Evolutionary conservation across 78 protist species (phyloP), one percentile per base, ranked within the genome.

Genomic region (Dictyostelium discoideum): DNA sequence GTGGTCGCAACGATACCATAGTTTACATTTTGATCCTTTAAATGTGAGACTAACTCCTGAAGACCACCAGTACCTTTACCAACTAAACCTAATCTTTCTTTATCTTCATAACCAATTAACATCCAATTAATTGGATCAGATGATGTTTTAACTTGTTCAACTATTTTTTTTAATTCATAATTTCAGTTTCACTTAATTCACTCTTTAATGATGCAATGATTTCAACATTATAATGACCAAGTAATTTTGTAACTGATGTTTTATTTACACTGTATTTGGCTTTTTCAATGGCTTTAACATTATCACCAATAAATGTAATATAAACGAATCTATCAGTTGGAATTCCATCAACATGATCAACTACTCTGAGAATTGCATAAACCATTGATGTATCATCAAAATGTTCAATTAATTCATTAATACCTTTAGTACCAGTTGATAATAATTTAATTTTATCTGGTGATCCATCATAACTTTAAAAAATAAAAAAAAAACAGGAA

Each of bases 221-320:
- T 83, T 92, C 96, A 29, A 92, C 88, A 48, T 92, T 92, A 3
- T 92, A 92, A 79, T 92, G 96, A 69, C 96, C 96, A 5, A 92
- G 26, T 26, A 92, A 42, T 26, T 83, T 78, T 3, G 96, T 92
- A 20, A 92, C 84, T 11, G 39, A 13, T 8, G 87, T 37, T 37
- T 92, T 92, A 72, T 92, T 74, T 74, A 39, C 48, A 32, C 81
- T 39, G 18, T 37, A 74, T 74, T 37, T 74, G 4, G 81, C 81
- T 13, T 69, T 60, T 20, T 60, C 69, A 20, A 60, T 60, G 3
- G 76, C 67, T 60, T 85, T 24, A n/a, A 22, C 96, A 60, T 69
- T 44, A 24, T 92, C 89, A 83, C 96, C 96, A 20, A 92, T 78
- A 48, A 79, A 92, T 46, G 88, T 83, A 24, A 92, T 81, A 32